Evolutionary conservation across 2,329 filamentous ascomycete species (phyloP).

Genomic region (Annulohypoxylon truncatum): DNA sequence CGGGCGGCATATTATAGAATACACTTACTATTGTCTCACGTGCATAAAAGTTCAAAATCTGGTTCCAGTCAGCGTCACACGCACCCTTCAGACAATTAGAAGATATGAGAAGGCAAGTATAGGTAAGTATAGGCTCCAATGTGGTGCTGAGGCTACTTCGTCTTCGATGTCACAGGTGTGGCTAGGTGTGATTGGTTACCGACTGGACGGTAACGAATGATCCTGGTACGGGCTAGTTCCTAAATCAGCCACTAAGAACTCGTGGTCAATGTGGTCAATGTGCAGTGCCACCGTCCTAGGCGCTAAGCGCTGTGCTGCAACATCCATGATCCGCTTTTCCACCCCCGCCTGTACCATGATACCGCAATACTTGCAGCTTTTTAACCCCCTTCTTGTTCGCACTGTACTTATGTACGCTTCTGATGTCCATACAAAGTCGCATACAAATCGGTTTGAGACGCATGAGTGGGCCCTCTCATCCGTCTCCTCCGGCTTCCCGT

Average conservation of each 20-base stretch:
- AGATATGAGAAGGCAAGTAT: neutral
- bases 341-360: constrained; percentile 22
- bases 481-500: constrained; percentile 39
- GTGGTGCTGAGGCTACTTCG: constrained; percentile 35
- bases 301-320: constrained; percentile 39
- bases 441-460: neutral
- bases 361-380: constrained; percentile 2
- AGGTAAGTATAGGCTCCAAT: constrained; percentile 25
- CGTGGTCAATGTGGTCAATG: constrained; percentile 24
- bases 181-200: constrained; percentile 46
- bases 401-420: constrained; percentile 29
- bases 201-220: constrained; percentile 39
- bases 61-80: constrained; percentile 32
- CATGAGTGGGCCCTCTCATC: constrained; percentile 28
- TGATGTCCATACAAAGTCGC: neutral
- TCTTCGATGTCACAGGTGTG: constrained; percentile 25
- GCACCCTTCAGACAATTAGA: constrained; percentile 11
- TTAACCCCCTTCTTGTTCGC: constrained; percentile 12
- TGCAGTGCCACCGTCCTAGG: constrained; percentile 37
- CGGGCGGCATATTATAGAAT: constrained; percentile 3
- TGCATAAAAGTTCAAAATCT: constrained; percentile 13
- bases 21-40: constrained; percentile 17
- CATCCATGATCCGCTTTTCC: constrained; percentile 19
- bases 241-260: constrained; percentile 31
- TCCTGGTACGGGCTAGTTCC: constrained; percentile 15